phyloP scores from a whole-genome alignment of 2,329 filamentous ascomycete genomes.

The Elsinoe ampelina region DNA sequence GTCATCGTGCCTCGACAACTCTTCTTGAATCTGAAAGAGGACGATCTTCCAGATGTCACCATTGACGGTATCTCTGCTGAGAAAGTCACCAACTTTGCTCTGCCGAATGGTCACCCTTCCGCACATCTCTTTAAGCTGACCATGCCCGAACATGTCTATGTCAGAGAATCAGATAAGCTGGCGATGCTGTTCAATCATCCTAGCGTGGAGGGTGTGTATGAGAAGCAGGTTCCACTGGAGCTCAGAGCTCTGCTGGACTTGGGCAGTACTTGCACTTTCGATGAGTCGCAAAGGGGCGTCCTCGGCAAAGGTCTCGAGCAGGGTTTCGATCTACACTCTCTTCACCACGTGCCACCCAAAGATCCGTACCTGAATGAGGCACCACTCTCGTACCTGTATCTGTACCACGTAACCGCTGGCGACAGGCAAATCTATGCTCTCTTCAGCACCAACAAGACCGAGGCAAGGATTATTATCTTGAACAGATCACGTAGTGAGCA shows the following conservation, averaged over 20 bases:
- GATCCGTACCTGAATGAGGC: constrained; percentile 67
- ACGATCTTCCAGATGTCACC: constrained; percentile 79
- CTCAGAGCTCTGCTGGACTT: constrained; percentile 80
- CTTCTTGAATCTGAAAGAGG: constrained; percentile 82
- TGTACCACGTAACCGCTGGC: constrained; percentile 85
- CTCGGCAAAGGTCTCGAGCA: constrained; percentile 87
- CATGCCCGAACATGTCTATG: constrained; percentile 78
- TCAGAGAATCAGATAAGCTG: constrained; percentile 75
- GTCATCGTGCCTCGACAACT: constrained; percentile 81
- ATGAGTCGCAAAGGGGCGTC: constrained; percentile 80
- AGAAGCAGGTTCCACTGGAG: constrained; percentile 80
- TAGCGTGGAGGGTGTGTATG: constrained; percentile 94
- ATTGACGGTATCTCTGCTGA: constrained; percentile 80
- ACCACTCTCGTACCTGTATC: constrained; percentile 72
- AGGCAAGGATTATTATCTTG: constrained; percentile 81
- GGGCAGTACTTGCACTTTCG: constrained; percentile 86
- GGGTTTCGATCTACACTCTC: constrained; percentile 75
- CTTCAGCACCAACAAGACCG: constrained; percentile 71
- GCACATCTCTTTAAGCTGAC: constrained; percentile 90
- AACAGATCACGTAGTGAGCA: constrained; percentile 73
- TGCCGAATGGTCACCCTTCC: constrained; percentile 91
- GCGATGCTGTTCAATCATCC: constrained; percentile 78
- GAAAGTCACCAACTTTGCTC: constrained; percentile 82
- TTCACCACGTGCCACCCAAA: constrained; percentile 60
- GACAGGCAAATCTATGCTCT: constrained; percentile 89